These are phyloP conservation scores for Leishmania guyanensis DNA, from an alignment of 208 protist genomes.

Conservation along the genomic window DNA sequence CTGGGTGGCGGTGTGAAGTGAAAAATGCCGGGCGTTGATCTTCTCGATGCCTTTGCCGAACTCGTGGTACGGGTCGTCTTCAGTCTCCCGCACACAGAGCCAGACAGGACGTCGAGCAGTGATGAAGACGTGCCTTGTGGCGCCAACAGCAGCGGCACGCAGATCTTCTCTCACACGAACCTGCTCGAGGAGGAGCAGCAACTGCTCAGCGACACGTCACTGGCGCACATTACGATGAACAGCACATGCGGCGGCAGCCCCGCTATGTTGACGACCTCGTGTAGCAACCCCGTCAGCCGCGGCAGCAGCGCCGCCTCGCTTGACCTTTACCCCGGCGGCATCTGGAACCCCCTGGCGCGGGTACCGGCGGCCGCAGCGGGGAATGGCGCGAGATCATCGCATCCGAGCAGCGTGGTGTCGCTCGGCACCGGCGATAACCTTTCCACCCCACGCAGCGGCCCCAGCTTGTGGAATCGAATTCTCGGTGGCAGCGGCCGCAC, in stretches of 20 bases:
- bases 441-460: slow-evolving; percentile 19
- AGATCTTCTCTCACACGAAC: slow-evolving; percentile 18
- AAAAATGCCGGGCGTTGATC: slow-evolving; percentile 54
- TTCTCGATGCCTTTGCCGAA: slow-evolving; percentile 73
- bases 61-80: slow-evolving; percentile 70
- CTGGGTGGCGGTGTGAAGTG: no score
- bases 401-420: slow-evolving; percentile 8
- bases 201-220: not conserved
- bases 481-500: slow-evolving; percentile 15
- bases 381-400: not conserved
- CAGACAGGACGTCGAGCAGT: slow-evolving; percentile 7
- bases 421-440: slow-evolving; percentile 16
- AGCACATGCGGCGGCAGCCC: not conserved
- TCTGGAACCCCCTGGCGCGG: slow-evolving; percentile 24
- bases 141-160: slow-evolving; percentile 23
- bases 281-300: slow-evolving; percentile 8
- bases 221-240: not conserved
- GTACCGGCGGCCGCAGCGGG: not conserved
- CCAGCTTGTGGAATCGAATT: slow-evolving; percentile 21
- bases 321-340: slow-evolving; percentile 28
- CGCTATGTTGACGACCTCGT: not conserved
- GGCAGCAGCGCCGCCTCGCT: slow-evolving; percentile 29
- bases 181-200: slow-evolving; percentile 6
- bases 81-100: slow-evolving; percentile 38
- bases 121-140: slow-evolving; percentile 9